Percentiles rank a stretch among this genome's conserved stretches.
phyloP scores from a whole-genome alignment of 78 protist genomes.

The slime mould (Dictyostelium discoideum) region DNA sequence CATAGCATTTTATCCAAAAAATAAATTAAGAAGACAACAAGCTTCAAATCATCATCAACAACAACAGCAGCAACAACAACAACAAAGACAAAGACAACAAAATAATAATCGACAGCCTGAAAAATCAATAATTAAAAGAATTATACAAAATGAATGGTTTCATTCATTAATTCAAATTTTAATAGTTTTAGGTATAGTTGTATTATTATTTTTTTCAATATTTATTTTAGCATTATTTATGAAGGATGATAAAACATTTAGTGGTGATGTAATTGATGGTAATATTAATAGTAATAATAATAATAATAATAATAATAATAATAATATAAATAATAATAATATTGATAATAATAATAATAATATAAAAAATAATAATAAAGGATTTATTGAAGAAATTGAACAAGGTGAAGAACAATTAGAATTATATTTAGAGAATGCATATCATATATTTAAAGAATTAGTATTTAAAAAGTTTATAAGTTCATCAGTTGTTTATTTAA shows the following conservation, averaged over 20 bases:
- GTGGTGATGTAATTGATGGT: neutral
- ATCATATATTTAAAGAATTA: conserved; percentile 9
- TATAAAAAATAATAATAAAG: neutral
- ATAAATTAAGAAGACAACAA: conserved; percentile 1
- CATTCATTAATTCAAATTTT: conserved; percentile 3
- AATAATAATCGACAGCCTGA: neutral
- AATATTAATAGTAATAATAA: neutral
- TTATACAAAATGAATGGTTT: conserved; percentile 8
- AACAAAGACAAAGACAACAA: neutral
- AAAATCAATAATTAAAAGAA: neutral
- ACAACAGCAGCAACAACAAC: neutral
- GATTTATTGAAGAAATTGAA: neutral
- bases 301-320: neutral
- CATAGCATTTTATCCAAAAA: conserved; percentile 23
- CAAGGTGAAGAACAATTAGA: neutral
- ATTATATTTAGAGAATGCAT: neutral
- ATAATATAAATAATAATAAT: neutral
- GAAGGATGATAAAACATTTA: conserved; percentile 24
- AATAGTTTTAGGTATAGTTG: conserved; percentile 10
- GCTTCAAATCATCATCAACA: neutral
- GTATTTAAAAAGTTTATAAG: conserved; percentile 1
- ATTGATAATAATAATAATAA: neutral
- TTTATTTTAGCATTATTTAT: conserved; percentile 12
- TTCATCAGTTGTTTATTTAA: conserved; percentile 9
- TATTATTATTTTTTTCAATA: conserved; percentile 14